These are phyloP conservation scores for Grosmannia penicillata DNA, from an alignment of 2,329 filamentous ascomycete genomes.

Conservation along the genomic window DNA sequence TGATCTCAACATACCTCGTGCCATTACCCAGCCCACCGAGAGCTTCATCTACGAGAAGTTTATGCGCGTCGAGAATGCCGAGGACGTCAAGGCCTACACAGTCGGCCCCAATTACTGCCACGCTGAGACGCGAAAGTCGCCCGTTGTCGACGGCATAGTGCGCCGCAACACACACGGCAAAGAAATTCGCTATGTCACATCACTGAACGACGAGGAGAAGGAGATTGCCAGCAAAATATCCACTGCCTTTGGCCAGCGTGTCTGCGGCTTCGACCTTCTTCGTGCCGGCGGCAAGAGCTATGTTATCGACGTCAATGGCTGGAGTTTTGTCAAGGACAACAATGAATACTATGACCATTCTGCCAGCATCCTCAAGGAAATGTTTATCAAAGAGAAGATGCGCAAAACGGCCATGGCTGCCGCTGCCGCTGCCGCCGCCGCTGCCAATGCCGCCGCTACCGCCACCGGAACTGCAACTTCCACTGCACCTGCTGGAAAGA, in stretches of 20 bases:
- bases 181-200: slow-evolving; percentile 88
- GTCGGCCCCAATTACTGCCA: slow-evolving; percentile 89
- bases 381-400: slow-evolving; percentile 70
- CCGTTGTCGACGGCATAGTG: slow-evolving; percentile 90
- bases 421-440: slow-evolving; percentile 8
- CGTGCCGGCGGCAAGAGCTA: slow-evolving; percentile 82
- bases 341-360: slow-evolving; percentile 95
- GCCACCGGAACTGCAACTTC: slow-evolving; percentile 16
- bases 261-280: slow-evolving; percentile 90
- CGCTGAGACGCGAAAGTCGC: slow-evolving; percentile 91
- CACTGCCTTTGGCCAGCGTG: slow-evolving; percentile 79
- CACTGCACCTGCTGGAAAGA: slow-evolving; percentile 15
- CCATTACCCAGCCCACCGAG: slow-evolving; percentile 62
- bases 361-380: slow-evolving; percentile 69
- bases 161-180: slow-evolving; percentile 95
- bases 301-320: slow-evolving; percentile 97
- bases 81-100: slow-evolving; percentile 97
- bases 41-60: slow-evolving; percentile 98
- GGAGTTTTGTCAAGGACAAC: slow-evolving; percentile 99
- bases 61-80: slow-evolving; percentile 87
- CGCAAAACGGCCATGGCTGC: slow-evolving; percentile 22
- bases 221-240: slow-evolving; percentile 83
- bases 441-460: slow-evolving; percentile 1
- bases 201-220: slow-evolving; percentile 64
- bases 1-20: slow-evolving; percentile 60